phyloP scores from a whole-genome alignment of 768 basidiomycete species.

The Amanita pallidorosea region DNA sequence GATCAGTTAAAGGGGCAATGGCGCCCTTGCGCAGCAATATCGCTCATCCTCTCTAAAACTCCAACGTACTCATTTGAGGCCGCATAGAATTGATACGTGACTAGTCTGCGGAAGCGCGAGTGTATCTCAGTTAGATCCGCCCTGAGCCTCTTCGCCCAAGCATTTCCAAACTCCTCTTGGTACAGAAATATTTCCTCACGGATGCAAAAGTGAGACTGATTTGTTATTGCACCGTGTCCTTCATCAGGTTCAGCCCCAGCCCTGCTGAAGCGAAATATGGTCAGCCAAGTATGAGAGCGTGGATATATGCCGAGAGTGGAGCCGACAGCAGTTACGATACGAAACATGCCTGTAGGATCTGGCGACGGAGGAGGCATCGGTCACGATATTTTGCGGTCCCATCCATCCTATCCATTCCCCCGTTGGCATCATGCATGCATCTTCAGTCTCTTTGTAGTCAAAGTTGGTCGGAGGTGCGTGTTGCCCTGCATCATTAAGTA shows the following conservation, averaged over 20 bases:
- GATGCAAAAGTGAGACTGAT: background rate
- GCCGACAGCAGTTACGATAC: background rate
- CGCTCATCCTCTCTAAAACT: background rate
- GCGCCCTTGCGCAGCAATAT: background rate
- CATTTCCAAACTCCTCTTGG: background rate
- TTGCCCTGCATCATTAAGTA: background rate
- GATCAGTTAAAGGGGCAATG: background rate
- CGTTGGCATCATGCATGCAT: background rate
- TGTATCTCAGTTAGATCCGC: background rate
- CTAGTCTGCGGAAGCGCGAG: background rate
- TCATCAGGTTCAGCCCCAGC: background rate
- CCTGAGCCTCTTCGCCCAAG: background rate
- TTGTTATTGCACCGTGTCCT: background rate
- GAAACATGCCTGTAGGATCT: background rate
- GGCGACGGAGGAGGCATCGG: background rate
- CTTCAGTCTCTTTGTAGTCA: background rate
- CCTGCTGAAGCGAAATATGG: background rate
- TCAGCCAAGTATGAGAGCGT: background rate
- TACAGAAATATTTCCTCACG: background rate
- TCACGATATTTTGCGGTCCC: background rate
- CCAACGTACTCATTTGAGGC: background rate
- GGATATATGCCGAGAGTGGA: background rate
- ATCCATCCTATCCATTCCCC: background rate
- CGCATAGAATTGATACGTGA: background rate
- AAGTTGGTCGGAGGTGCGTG: background rate